Percentiles rank a stretch among this genome's conserved stretches.
phyloP scores from a whole-genome alignment of 352 stramenopile genomes.

The Globisporangium spiculum region DNA sequence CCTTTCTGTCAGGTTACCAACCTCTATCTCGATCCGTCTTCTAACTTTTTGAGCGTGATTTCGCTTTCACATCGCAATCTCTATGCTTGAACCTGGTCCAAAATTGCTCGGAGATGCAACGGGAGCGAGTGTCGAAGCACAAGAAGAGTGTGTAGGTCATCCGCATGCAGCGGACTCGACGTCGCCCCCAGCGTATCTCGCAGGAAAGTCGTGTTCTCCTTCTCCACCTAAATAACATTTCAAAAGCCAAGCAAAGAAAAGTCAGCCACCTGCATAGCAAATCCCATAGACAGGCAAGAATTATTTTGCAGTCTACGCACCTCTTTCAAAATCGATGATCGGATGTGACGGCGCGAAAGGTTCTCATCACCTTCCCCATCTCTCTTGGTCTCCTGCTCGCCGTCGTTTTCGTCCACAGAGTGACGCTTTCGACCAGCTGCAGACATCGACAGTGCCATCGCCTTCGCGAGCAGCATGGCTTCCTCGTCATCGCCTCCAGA shows the following conservation, averaged over 20 bases:
- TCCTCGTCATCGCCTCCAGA: conserved; percentile 59
- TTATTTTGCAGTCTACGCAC: conserved; percentile 22
- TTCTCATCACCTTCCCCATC: conserved; percentile 12
- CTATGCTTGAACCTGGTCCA: conserved; percentile 23
- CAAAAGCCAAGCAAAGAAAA: conserved; percentile 2
- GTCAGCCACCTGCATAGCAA: background rate
- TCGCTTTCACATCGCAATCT: background rate
- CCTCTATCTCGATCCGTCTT: conserved; percentile 5
- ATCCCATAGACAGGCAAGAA: background rate
- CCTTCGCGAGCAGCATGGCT: conserved; percentile 84
- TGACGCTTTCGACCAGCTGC: conserved; percentile 48
- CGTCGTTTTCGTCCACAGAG: conserved; percentile 33
- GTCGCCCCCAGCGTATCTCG: conserved; percentile 42
- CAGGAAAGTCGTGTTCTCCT: conserved; percentile 62
- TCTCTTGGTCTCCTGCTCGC: conserved; percentile 14
- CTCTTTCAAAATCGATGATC: conserved; percentile 53
- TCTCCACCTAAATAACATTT: conserved; percentile 46
- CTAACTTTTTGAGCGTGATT: background rate
- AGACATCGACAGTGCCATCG: conserved; percentile 88
- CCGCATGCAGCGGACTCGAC: conserved; percentile 52
- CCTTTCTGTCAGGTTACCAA: background rate
- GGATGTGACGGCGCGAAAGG: conserved; percentile 23
- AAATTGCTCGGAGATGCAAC: conserved; percentile 33
- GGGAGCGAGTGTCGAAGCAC: conserved; percentile 47
- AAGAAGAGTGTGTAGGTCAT: conserved; percentile 66